Conservation (phyloP, 495 filamentous ascomycete genomes). For the Xylaria longipes region DNA sequence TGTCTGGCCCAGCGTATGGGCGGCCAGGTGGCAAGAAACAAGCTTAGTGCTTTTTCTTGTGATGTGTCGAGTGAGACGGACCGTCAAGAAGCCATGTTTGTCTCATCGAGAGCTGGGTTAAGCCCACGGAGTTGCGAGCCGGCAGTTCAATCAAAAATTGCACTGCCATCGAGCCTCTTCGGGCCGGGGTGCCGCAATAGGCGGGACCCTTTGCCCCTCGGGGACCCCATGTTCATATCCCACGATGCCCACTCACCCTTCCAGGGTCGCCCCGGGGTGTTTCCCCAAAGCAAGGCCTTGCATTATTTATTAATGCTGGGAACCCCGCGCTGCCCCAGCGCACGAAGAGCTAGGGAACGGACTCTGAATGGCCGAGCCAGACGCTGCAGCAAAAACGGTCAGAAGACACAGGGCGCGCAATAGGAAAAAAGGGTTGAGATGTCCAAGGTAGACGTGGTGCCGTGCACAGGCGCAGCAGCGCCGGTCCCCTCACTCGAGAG, state of each 20-base stretch:
- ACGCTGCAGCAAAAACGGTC: slow-evolving; percentile 34
- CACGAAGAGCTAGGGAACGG: slow-evolving; percentile 35
- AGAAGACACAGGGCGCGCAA: slow-evolving; percentile 41
- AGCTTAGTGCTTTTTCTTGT: slow-evolving; percentile 22
- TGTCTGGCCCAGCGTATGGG: slow-evolving; percentile 18
- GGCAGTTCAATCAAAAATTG: slow-evolving; percentile 39
- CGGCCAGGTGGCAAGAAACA: slow-evolving; percentile 13
- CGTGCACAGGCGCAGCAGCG: slow-evolving; percentile 33
- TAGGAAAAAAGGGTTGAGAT: slow-evolving; percentile 39
- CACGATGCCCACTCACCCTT: slow-evolving; percentile 11
- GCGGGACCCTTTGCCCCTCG: slow-evolving; percentile 8
- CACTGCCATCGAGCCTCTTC: slow-evolving; percentile 32
- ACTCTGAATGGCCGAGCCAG: slow-evolving; percentile 45
- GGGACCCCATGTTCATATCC: slow-evolving; percentile 17
- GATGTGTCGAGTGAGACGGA: slow-evolving; percentile 34
- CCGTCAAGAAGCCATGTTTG: slow-evolving; percentile 30
- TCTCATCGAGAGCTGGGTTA: slow-evolving; percentile 24
- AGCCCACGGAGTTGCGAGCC: slow-evolving; percentile 40
- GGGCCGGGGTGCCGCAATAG: slow-evolving; percentile 42
- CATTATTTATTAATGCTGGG: slow-evolving; percentile 42
- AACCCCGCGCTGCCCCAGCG: slow-evolving; percentile 42
- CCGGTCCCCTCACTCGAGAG: slow-evolving; percentile 40
- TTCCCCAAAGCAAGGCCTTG: slow-evolving; percentile 20
- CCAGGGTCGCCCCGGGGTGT: neutral
- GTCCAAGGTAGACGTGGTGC: slow-evolving; percentile 46